A percentile compares a stretch with the other conserved stretches of the same genome.
Evolutionary conservation across 2,329 filamentous ascomycete species (phyloP).

Genomic region (Pseudogymnoascus sp.): DNA sequence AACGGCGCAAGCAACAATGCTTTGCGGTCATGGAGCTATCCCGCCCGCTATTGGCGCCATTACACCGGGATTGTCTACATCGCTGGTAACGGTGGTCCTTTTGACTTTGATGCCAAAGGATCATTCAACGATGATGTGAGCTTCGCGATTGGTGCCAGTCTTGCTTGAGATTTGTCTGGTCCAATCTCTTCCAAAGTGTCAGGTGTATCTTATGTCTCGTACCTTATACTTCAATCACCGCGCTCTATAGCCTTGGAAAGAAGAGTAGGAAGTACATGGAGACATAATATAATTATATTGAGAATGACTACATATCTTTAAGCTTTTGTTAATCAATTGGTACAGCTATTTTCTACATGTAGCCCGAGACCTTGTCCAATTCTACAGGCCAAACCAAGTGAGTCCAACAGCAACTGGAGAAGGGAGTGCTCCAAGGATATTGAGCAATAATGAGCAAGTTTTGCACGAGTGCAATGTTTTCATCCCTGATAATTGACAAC

Average conservation of each 20-base stretch:
- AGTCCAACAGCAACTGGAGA: too few relatives aligned
- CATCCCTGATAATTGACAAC: too few relatives aligned
- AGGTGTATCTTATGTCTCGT: not conserved
- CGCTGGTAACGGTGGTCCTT: slow-evolving; percentile 47
- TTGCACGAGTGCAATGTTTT: too few relatives aligned
- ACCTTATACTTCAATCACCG: not conserved
- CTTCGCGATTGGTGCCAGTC: slow-evolving; percentile 38
- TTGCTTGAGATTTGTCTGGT: slow-evolving; percentile 31
- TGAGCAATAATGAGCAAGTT: too few relatives aligned
- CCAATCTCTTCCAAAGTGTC: not conserved
- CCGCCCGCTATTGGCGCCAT: slow-evolving; percentile 51
- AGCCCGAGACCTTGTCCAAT: too few relatives aligned
- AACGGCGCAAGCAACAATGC: slow-evolving; percentile 42
- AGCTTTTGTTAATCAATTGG: too few relatives aligned
- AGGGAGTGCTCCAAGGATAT: too few relatives aligned
- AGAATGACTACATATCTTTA: too few relatives aligned
- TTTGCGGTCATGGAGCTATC: slow-evolving; percentile 51
- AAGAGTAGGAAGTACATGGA: not conserved
- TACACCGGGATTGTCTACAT: slow-evolving; percentile 39
- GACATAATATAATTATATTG: not conserved
- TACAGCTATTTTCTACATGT: too few relatives aligned
- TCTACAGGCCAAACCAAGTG: too few relatives aligned
- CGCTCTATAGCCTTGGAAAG: not conserved
- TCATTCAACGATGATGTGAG: slow-evolving; percentile 49
- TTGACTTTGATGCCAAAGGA: slow-evolving; percentile 41